Conservation (phyloP, 257 asterid species). For the Capsicum chinense region DNA sequence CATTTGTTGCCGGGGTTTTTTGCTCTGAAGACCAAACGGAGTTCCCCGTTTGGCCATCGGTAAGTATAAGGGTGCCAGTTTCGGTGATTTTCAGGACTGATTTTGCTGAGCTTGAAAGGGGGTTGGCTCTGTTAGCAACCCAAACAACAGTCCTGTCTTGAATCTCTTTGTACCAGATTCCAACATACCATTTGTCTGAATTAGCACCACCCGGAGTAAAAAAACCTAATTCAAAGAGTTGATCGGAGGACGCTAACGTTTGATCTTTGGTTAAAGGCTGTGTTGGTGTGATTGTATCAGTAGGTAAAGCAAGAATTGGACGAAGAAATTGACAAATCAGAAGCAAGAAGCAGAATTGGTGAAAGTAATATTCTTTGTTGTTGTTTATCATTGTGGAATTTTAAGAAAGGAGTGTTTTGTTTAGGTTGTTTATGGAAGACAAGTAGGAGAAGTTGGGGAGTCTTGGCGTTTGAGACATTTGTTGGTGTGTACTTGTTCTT, state of each 20-base stretch:
- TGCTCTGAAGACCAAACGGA: constrained; percentile 61
- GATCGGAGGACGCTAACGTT: constrained; percentile 36
- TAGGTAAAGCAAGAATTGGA: constrained; percentile 23
- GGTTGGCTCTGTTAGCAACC: constrained; percentile 83
- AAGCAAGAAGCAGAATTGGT: constrained; percentile 21
- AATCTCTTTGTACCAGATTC: constrained; percentile 46
- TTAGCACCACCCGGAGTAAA: constrained; percentile 36
- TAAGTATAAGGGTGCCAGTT: constrained; percentile 53
- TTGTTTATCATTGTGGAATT: constrained; percentile 32
- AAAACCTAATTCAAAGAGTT: constrained; percentile 45
- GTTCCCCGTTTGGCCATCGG: constrained; percentile 43
- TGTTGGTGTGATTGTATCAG: constrained; percentile 38
- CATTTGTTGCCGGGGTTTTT: constrained; percentile 30
- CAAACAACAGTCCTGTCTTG: constrained; percentile 57
- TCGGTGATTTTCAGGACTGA: constrained; percentile 50
- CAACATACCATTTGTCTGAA: constrained; percentile 47
- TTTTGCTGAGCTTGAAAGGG: constrained; percentile 56
- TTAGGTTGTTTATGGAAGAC: not conserved
- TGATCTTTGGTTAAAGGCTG: constrained; percentile 37
- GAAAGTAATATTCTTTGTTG: not conserved
- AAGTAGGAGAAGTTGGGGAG: constrained; percentile 9
- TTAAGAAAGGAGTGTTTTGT: constrained; percentile 11
- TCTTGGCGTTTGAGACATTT: constrained; percentile 28
- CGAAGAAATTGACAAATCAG: constrained; percentile 21
- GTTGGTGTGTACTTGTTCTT: constrained; percentile 12